Evolutionary conservation across 495 filamentous ascomycete genomes (phyloP), one percentile per base, ranked within the genome.

Genomic region (Mytilinidion resinicola): DNA sequence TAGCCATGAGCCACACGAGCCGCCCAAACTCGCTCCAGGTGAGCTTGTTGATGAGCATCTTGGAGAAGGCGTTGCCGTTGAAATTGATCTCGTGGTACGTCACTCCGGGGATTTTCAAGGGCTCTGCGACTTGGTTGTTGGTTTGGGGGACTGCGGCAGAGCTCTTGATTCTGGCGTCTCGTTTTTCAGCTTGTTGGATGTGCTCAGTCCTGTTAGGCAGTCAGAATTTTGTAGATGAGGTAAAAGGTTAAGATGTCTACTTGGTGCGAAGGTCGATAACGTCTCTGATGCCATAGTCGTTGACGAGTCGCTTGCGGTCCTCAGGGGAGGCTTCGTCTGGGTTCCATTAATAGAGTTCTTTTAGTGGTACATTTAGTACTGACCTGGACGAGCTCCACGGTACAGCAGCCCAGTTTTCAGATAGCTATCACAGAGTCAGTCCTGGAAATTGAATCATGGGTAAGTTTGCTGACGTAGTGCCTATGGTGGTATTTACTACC

Each of bases 221-320:
- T 46, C 1, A 43, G n/a, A 50, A 8, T 1, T 42, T 56, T 11
- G 19, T 41, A 1, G 1, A 51, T 30, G 12, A 15, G 14, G 19
- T 39, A 8, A 21, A 30, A 11, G 12, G 19, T 46, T 11, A 36
- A 15, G 8, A 14, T 10, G 55, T 68, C 46, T 80, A 89, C 86
- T 80, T 80, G 56, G 88, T 88, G 39, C 89, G 81, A 14, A 95
- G 73, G 70, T 95, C 90, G 35, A 96, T 78, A 25, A 95, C 80
- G 1, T 82, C 87, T 30, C 76, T 77, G 47, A 95, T 81, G 46
- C 79, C 77, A 61, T 83, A 80, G 55, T 85, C 80, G 5, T 84
- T 72, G n/a, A 70, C 70, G 12, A 95, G 71, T 52, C 74, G 76
- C 20, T 71, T 66, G 55, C 80, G 78, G 69, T 93, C 90, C 56